Percentiles rank a stretch among this genome's conserved stretches.
Conservation (phyloP, 176 grass and related monocot genomes). For the Tillandsia fasciculata region DNA sequence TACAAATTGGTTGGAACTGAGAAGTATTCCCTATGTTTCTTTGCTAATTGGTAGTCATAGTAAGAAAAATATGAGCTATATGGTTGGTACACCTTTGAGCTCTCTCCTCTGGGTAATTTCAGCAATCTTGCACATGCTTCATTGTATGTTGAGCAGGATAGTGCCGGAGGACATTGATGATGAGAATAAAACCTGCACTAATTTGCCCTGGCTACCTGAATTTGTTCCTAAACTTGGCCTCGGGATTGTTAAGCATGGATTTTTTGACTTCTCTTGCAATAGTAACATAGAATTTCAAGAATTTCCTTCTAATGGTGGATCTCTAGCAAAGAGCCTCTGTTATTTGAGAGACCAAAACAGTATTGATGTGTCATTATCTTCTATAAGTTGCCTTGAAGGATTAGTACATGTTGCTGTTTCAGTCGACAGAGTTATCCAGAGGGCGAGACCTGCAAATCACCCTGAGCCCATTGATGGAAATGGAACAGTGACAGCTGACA, state of each 20-base stretch:
- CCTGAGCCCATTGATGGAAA: conserved; percentile 22
- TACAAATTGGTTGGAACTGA: conserved; percentile 50
- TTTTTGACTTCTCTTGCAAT: conserved; percentile 37
- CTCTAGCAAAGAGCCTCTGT: conserved; percentile 45
- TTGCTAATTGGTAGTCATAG: conserved; percentile 25
- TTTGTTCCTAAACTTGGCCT: conserved; percentile 89
- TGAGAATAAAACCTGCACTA: conserved; percentile 22
- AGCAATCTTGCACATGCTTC: conserved; percentile 70
- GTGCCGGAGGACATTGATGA: conserved; percentile 23
- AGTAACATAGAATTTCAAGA: conserved; percentile 20
- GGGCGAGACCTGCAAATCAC: conserved; percentile 32
- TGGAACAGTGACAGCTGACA: conserved; percentile 37
- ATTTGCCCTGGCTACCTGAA: conserved; percentile 63
- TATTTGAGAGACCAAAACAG: conserved; percentile 40
- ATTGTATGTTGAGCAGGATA: conserved; percentile 63
- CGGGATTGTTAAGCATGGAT: conserved; percentile 48
- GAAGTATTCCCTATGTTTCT: conserved; percentile 38
- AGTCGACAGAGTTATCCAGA: conserved; percentile 51
- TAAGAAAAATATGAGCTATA: conserved; percentile 16
- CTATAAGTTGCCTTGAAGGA: conserved; percentile 65
- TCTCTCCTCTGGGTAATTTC: conserved; percentile 70
- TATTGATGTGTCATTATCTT: conserved; percentile 49
- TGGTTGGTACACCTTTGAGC: conserved; percentile 17
- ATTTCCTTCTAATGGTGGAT: conserved; percentile 15
- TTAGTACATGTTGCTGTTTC: conserved; percentile 48